Evolutionary conservation across 2,329 filamentous ascomycete genomes (phyloP).

Genomic region (Penicillium thymicola): DNA sequence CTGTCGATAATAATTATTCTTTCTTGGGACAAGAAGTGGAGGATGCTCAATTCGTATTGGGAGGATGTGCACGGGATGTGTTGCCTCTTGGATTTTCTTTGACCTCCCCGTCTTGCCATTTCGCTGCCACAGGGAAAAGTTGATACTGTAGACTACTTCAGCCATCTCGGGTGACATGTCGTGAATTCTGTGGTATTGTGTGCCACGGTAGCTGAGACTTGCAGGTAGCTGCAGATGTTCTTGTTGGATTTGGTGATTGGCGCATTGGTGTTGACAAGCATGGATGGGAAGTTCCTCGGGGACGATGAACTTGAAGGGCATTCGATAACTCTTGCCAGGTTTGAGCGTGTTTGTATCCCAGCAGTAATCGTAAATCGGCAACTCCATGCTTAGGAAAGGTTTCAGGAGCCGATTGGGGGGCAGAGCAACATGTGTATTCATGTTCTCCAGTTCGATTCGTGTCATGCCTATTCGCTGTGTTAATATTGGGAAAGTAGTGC

Average conservation of each 20-base stretch:
- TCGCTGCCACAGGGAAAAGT: slow-evolving; percentile 1
- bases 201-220: too few species aligned
- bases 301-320: slow-evolving; percentile 18
- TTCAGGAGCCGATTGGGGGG: background rate
- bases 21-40: slow-evolving; percentile 3
- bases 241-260: slow-evolving; percentile 10
- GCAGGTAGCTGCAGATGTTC: slow-evolving; percentile 10
- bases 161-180: slow-evolving; percentile 9
- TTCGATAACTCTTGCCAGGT: background rate
- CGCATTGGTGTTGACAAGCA: slow-evolving; percentile 13
- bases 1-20: slow-evolving; percentile 8
- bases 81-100: slow-evolving; percentile 6
- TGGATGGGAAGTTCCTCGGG: slow-evolving; percentile 14
- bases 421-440: too few species aligned
- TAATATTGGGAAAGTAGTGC: too few species aligned
- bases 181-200: background rate
- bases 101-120: background rate
- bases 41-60: slow-evolving; percentile 9
- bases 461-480: slow-evolving; percentile 7
- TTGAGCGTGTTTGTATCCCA: background rate
- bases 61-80: slow-evolving; percentile 9
- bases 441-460: background rate
- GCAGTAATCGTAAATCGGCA: background rate
- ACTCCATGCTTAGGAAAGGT: slow-evolving; percentile 10
- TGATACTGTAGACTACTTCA: slow-evolving; percentile 7